These are phyloP conservation scores for Arachis monticola DNA, from an alignment of 331 rosid genomes.

Conservation along the genomic window DNA sequence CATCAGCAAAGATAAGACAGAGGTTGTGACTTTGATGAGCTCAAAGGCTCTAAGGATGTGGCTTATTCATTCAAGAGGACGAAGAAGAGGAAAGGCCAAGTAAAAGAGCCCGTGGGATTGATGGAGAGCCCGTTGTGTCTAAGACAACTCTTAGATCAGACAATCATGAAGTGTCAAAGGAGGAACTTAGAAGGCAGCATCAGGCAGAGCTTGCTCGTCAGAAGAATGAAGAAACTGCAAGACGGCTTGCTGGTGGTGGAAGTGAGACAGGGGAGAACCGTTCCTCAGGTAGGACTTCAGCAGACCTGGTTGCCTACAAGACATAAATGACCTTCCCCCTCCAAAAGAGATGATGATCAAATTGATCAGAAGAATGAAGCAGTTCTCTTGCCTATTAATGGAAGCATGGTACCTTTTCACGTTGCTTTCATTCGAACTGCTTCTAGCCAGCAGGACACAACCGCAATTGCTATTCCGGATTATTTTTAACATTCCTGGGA, in stretches of 20 bases:
- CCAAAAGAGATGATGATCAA: constrained; percentile 77
- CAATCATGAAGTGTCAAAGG: constrained; percentile 79
- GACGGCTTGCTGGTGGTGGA: constrained; percentile 86
- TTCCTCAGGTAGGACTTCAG: constrained; percentile 47
- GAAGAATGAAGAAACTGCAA: constrained; percentile 88
- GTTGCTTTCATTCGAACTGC: constrained; percentile 78
- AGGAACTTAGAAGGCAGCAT: constrained; percentile 81
- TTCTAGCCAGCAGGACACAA: constrained; percentile 85
- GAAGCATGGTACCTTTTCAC: constrained; percentile 84
- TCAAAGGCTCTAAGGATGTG: constrained; percentile 77
- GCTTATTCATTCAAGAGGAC: constrained; percentile 85
- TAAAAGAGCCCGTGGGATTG: constrained; percentile 36
- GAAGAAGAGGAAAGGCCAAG: constrained; percentile 68
- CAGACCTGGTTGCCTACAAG: constrained; percentile 76
- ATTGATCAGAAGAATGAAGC: constrained; percentile 82
- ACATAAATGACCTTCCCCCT: constrained; percentile 72
- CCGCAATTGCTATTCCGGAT: constrained; percentile 73
- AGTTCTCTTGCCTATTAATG: constrained; percentile 73
- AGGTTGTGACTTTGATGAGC: constrained; percentile 61
- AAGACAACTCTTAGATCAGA: constrained; percentile 83
- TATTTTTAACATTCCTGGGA: constrained; percentile 81
- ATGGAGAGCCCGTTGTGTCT: constrained; percentile 44
- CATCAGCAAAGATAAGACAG: constrained; percentile 58
- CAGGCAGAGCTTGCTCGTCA: constrained; percentile 92
- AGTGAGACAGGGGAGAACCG: constrained; percentile 50